Conservation (phyloP, 2,329 filamentous ascomycete species). For the Aspergillus ochraceus region DNA sequence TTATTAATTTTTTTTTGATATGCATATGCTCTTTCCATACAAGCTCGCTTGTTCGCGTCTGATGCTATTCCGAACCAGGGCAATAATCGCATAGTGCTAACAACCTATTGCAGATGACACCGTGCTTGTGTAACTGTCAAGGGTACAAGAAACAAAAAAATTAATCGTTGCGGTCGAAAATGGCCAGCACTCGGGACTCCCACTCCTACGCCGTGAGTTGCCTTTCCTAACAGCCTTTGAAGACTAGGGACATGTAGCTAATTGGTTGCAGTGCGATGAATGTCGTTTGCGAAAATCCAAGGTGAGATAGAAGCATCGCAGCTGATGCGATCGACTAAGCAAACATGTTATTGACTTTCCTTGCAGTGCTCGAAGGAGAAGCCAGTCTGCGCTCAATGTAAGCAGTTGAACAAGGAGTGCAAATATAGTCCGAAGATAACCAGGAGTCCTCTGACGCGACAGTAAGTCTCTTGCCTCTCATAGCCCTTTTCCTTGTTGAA, state of each 20-base stretch:
- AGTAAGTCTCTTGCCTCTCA: constrained; percentile 28
- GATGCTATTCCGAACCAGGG: not conserved
- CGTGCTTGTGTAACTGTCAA: constrained; percentile 31
- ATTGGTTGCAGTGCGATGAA: constrained; percentile 37
- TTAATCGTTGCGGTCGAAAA: constrained; percentile 28
- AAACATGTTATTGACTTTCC: not conserved
- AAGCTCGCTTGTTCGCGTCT: not conserved
- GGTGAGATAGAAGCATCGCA: constrained; percentile 22
- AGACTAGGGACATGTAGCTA: not conserved
- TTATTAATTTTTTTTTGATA: not conserved
- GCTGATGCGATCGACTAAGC: not conserved
- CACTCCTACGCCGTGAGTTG: constrained; percentile 42
- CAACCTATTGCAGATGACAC: constrained; percentile 30
- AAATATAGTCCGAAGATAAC: constrained; percentile 44
- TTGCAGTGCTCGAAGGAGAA: constrained; percentile 44
- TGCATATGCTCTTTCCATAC: not conserved
- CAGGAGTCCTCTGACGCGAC: constrained; percentile 43
- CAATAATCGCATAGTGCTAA: constrained; percentile 19
- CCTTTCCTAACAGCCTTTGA: not conserved
- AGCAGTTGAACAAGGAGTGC: constrained; percentile 42
- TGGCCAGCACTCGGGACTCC: constrained; percentile 42
- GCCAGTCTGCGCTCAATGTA: constrained; percentile 40
- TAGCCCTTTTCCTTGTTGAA: not conserved
- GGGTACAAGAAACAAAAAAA: constrained; percentile 22
- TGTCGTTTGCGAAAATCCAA: constrained; percentile 42